Conservation (phyloP, 2,329 filamentous ascomycete species). For the Peltaster fructicola region DNA sequence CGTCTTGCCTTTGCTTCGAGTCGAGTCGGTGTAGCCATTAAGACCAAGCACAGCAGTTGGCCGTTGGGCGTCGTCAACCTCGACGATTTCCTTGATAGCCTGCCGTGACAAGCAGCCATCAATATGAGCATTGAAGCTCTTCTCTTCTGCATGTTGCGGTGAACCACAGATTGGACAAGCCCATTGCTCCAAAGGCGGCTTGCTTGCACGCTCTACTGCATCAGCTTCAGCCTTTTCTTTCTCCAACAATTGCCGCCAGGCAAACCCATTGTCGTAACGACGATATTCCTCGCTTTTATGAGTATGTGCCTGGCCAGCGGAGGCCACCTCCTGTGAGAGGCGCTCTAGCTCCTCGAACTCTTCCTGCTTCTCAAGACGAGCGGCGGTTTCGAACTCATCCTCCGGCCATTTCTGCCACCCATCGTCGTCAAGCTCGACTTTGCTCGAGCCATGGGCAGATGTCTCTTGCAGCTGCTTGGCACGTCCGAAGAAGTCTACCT, state of each 20-base stretch:
- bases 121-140: slow-evolving; percentile 74
- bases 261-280: slow-evolving; percentile 18
- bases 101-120: slow-evolving; percentile 76
- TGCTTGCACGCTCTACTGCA: slow-evolving; percentile 10
- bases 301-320: neutral
- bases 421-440: slow-evolving; percentile 24
- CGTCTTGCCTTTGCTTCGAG: slow-evolving; percentile 14
- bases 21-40: slow-evolving; percentile 7
- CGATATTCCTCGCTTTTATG: slow-evolving; percentile 9
- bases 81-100: slow-evolving; percentile 69
- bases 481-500: slow-evolving; percentile 61
- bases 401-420: slow-evolving; percentile 55
- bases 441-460: slow-evolving; percentile 10
- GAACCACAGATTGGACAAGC: slow-evolving; percentile 74
- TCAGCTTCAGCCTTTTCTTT: slow-evolving; percentile 9
- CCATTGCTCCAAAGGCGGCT: slow-evolving; percentile 38
- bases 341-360: slow-evolving; percentile 44
- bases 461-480: slow-evolving; percentile 13
- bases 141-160: slow-evolving; percentile 58
- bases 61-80: slow-evolving; percentile 23
- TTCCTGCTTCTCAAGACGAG: slow-evolving; percentile 40
- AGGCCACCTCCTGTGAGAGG: slow-evolving; percentile 35
- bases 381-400: slow-evolving; percentile 45
- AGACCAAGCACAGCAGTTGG: slow-evolving; percentile 4
- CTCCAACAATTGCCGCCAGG: slow-evolving; percentile 17